A percentile compares a stretch with the other conserved stretches of the same genome.
phyloP scores from a whole-genome alignment of 345 rosid genomes.

The Arabidopsis suecica region DNA sequence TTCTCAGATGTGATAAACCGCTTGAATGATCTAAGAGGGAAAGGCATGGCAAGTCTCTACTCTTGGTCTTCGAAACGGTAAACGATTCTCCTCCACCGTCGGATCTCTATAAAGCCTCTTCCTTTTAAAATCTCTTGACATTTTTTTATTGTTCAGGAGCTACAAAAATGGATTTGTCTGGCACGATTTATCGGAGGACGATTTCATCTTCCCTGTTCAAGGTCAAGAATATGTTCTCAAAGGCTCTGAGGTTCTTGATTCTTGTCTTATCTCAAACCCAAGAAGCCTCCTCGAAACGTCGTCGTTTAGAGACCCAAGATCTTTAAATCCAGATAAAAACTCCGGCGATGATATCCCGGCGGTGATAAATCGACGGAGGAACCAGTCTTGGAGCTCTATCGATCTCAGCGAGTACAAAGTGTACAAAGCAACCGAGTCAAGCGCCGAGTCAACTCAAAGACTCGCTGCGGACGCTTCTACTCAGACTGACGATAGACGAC shows the following conservation, averaged over 20 bases:
- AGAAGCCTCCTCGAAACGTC: slow-evolving; percentile 53
- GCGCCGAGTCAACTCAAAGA: slow-evolving; percentile 55
- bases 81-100: slow-evolving; percentile 1
- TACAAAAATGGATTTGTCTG: slow-evolving; percentile 96
- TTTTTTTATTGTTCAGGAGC: slow-evolving; percentile 53
- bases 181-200: slow-evolving; percentile 84
- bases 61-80: slow-evolving; percentile 98
- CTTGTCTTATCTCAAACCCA: slow-evolving; percentile 43
- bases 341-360: slow-evolving; percentile 52
- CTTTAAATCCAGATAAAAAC: slow-evolving; percentile 30
- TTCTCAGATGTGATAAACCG: slow-evolving; percentile 81
- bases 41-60: slow-evolving; percentile 85
- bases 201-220: slow-evolving; percentile 82
- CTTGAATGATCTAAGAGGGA: slow-evolving; percentile 80
- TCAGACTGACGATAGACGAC: slow-evolving; percentile 75
- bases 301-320: slow-evolving; percentile 56
- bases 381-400: slow-evolving; percentile 86
- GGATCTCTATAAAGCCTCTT: slow-evolving; percentile 23
- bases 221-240: slow-evolving; percentile 90
- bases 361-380: slow-evolving; percentile 56
- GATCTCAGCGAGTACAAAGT: slow-evolving; percentile 83
- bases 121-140: neutral
- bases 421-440: slow-evolving; percentile 62
- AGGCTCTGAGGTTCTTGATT: slow-evolving; percentile 83
- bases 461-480: slow-evolving; percentile 90